A percentile compares a stretch with the other conserved stretches of the same genome.
Conservation (phyloP, 140 eudicot species). For the Senecio squalidus region DNA sequence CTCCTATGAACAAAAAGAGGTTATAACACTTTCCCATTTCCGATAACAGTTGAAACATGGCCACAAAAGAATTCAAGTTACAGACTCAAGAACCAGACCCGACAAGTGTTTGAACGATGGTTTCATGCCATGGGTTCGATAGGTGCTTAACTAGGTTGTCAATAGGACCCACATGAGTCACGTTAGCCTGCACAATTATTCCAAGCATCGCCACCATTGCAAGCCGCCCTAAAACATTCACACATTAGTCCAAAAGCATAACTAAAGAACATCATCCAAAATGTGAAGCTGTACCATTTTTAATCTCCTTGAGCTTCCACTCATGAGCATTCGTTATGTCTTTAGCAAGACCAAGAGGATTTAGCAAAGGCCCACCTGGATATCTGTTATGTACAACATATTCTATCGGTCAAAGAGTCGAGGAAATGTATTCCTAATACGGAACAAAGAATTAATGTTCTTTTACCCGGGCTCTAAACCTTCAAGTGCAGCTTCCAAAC, state of each 20-base stretch:
- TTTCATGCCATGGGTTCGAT: constrained; percentile 88
- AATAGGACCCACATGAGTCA: constrained; percentile 85
- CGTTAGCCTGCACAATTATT: constrained; percentile 78
- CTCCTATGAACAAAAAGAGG: constrained; percentile 2
- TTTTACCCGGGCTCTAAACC: constrained; percentile 90
- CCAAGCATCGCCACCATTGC: constrained; percentile 99
- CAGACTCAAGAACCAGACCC: constrained; percentile 47
- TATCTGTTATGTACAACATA: constrained; percentile 42
- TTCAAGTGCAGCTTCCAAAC: constrained; percentile 76
- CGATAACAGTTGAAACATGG: neutral
- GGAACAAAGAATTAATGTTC: neutral
- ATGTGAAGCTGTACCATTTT: constrained; percentile 49
- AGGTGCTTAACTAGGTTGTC: constrained; percentile 81
- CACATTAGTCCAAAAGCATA: constrained; percentile 14
- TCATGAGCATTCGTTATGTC: constrained; percentile 66
- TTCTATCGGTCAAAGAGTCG: neutral
- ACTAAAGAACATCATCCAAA: constrained; percentile 4
- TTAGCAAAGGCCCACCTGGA: constrained; percentile 98
- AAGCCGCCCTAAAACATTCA: constrained; percentile 54
- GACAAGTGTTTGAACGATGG: constrained; percentile 68
- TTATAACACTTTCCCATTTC: constrained; percentile 3
- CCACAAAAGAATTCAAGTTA: neutral
- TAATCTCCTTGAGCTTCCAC: constrained; percentile 90
- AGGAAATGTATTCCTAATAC: neutral
- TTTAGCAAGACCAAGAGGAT: constrained; percentile 93